Conservation (phyloP, 1,284 basidiomycete genomes). For the Cutaneotrichosporon cyanovorans region DNA sequence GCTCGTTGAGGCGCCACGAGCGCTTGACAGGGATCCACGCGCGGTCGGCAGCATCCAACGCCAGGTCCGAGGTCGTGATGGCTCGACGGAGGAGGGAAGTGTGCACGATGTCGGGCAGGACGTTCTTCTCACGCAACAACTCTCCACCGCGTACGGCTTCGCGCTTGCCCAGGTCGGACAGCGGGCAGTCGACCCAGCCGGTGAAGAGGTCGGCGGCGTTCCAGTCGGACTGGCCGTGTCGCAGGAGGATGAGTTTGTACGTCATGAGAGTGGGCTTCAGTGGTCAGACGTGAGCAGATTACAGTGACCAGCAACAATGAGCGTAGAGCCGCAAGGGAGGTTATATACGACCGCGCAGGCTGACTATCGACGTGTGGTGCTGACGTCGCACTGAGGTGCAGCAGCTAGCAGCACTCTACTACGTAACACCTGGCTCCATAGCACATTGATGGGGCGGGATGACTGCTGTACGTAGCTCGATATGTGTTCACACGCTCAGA, state of each 20-base stretch:
- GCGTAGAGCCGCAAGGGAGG: too few relatives aligned
- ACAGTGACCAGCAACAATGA: too few relatives aligned
- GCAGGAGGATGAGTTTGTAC: slow-evolving; percentile 7
- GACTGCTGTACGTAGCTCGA: too few relatives aligned
- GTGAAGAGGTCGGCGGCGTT: slow-evolving; percentile 8
- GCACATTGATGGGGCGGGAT: too few relatives aligned
- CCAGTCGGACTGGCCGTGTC: slow-evolving; percentile 7
- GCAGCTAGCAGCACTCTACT: too few relatives aligned
- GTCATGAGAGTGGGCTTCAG: too few relatives aligned
- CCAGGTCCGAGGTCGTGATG: slow-evolving; percentile 3
- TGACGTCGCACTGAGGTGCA: too few relatives aligned
- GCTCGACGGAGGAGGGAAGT: slow-evolving; percentile 7
- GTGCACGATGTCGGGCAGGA: slow-evolving; percentile 4
- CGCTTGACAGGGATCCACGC: slow-evolving; percentile 6
- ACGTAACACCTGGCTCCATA: too few relatives aligned
- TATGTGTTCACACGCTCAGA: too few relatives aligned
- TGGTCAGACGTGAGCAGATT: too few relatives aligned
- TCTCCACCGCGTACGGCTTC: slow-evolving; percentile 4
- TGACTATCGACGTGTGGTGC: too few relatives aligned
- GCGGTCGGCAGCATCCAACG: slow-evolving; percentile 5
- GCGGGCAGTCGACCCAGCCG: slow-evolving; percentile 5
- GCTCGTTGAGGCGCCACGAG: slow-evolving; percentile 5
- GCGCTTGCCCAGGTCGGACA: not conserved
- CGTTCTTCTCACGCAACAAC: slow-evolving; percentile 1
- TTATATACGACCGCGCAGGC: too few relatives aligned